phyloP scores from a whole-genome alignment of 2,329 filamentous ascomycete species.

The Massarina eburnea region DNA sequence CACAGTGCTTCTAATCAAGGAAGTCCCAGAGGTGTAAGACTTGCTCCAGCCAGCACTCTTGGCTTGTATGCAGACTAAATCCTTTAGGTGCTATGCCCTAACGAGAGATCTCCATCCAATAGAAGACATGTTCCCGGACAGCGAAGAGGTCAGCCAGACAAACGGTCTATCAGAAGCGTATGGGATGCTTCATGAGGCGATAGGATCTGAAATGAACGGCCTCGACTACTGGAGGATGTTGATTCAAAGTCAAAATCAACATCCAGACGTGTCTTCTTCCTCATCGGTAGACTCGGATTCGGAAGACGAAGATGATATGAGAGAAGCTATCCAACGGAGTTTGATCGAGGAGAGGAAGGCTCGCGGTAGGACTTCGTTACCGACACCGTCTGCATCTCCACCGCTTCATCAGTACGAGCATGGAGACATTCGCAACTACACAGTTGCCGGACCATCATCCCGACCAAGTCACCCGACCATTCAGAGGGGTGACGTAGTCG shows the following conservation, averaged over 20 bases:
- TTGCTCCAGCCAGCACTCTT: not conserved
- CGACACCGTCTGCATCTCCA: not conserved
- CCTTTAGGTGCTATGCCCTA: slow-evolving; percentile 21
- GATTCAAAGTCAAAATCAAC: not conserved
- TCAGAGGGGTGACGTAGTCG: not conserved
- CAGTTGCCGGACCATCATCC: not conserved
- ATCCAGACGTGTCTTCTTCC: not conserved
- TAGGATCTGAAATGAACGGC: not conserved
- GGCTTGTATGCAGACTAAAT: not conserved
- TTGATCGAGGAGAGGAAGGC: not conserved
- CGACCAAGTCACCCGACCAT: not conserved
- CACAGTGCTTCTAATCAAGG: slow-evolving; percentile 17
- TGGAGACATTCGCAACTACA: not conserved
- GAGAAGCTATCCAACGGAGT: not conserved
- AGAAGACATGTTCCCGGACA: not conserved
- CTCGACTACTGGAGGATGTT: slow-evolving; percentile 2
- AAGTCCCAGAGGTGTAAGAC: slow-evolving; percentile 15
- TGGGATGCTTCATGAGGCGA: not conserved
- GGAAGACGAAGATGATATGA: not conserved
- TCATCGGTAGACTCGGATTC: not conserved
- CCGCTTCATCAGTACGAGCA: not conserved
- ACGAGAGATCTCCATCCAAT: slow-evolving; percentile 12
- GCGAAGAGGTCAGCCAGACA: not conserved
- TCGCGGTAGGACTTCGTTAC: not conserved
- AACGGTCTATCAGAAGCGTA: not conserved